Base-by-base conservation (phyloP, 768 basidiomycete species). In the Leucosporidium yakuticum region DNA sequence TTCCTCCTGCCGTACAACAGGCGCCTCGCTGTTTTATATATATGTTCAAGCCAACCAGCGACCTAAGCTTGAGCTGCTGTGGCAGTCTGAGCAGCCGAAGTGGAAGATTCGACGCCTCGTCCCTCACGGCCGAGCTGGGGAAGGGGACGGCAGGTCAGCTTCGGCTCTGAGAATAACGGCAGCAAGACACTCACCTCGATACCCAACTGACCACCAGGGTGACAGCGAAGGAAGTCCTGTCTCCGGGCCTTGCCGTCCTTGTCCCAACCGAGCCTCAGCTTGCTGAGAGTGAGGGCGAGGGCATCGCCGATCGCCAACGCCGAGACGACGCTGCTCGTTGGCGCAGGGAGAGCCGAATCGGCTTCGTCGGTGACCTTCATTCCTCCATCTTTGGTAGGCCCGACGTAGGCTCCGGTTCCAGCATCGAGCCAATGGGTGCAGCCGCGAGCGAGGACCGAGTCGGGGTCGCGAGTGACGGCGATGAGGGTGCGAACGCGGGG, bases 221-320 rank as follows among this genome's bases (percentile, higher is more conserved):
- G 75, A 49, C 69, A 64, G 32, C 66, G 51, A 48, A 64, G 60
- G 62, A 76, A 76, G 20, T 62, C 63, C 17, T 53, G 49, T 31
- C 69, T 32, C 36, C 75, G 70, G 12, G 65, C 69, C 55, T 69
- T 70, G 21, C 64, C 69, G 32, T 71, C 70, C 48, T 67, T 66
- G 36, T 65, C 62, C 75, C 75, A 76, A 4, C 75, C 75, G 7
- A 69, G 21, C 56, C 62, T 64, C 25, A 70, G 23, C 39, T 70
- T 39, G 32, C 68, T 63, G 21, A 73, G 54, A 27, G 64, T 73
- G 8, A 76, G 39, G 29, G 74, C 75, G 21, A 76, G 55, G 4
- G 71, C 70, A 47, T 76, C 74, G 27, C 73, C 69, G 48, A 74
- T 69, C 53, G 73, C 70, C 8, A 76, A 55, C 20, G 75, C 74